phyloP scores from a whole-genome alignment of 2,329 filamentous ascomycete genomes.

The Colletotrichum sp. region DNA sequence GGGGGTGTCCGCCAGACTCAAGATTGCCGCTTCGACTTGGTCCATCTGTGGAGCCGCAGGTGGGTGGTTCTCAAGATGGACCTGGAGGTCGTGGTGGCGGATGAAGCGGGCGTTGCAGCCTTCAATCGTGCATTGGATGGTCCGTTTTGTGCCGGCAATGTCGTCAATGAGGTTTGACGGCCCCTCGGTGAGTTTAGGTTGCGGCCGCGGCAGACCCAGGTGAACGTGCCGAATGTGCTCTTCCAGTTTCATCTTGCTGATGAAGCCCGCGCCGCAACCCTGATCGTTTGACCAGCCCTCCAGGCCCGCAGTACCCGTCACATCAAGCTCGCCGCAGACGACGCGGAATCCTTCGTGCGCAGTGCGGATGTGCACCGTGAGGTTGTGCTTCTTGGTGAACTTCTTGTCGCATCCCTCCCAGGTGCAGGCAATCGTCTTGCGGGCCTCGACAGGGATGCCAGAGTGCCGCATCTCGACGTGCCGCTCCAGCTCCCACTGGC shows the following conservation, averaged over 20 bases:
- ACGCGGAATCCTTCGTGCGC: constrained; percentile 80
- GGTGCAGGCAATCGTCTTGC: constrained; percentile 71
- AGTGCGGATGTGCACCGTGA: constrained; percentile 78
- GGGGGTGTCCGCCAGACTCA: constrained; percentile 22
- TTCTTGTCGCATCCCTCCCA: constrained; percentile 72
- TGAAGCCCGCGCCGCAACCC: constrained; percentile 78
- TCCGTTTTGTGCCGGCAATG: constrained; percentile 48
- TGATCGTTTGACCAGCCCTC: constrained; percentile 67
- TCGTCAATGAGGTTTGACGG: constrained; percentile 44
- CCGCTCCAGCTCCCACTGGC: constrained; percentile 70
- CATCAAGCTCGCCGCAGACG: constrained; percentile 75
- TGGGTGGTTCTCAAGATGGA: constrained; percentile 45
- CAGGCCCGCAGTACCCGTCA: constrained; percentile 63
- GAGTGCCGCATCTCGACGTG: constrained; percentile 84
- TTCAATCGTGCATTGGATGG: constrained; percentile 44
- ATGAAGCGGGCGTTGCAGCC: constrained; percentile 53
- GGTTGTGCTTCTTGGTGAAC: constrained; percentile 85
- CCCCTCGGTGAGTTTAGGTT: constrained; percentile 22
- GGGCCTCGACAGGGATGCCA: constrained; percentile 63
- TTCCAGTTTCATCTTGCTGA: constrained; percentile 78
- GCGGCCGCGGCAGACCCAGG: constrained; percentile 61
- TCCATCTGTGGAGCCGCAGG: constrained; percentile 13
- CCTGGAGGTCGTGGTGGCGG: constrained; percentile 54
- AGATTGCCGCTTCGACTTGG: constrained; percentile 18
- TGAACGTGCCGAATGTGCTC: constrained; percentile 87